These are phyloP conservation scores for Lactarius trivialis DNA, from an alignment of 768 basidiomycete species.

Conservation along the genomic window DNA sequence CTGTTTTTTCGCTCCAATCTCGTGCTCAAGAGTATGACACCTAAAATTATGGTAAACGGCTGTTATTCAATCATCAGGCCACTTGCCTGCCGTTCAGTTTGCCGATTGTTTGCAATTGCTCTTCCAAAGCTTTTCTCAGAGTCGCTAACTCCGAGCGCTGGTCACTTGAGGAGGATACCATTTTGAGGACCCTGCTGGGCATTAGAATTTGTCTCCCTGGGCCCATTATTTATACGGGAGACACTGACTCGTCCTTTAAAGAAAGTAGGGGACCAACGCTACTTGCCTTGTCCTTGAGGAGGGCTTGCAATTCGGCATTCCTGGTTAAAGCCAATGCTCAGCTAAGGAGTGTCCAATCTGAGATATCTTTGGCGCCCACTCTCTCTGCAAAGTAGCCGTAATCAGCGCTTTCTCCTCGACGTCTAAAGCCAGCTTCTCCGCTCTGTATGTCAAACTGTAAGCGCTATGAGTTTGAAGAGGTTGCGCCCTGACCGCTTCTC, in stretches of 20 bases:
- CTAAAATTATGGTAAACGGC: neutral
- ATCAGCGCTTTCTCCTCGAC: slow-evolving; percentile 5
- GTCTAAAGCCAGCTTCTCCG: slow-evolving; percentile 4
- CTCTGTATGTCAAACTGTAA: slow-evolving; percentile 2
- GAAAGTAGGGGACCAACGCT: slow-evolving; percentile 2
- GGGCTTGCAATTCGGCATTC: slow-evolving; percentile 16
- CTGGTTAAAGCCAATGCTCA: neutral
- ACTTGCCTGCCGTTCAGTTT: slow-evolving; percentile 13
- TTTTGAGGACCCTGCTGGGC: slow-evolving; percentile 4
- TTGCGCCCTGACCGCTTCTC: slow-evolving; percentile 8
- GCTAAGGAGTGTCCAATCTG: neutral
- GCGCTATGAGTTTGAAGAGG: neutral
- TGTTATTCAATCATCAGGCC: neutral
- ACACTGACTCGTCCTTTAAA: slow-evolving; percentile 21
- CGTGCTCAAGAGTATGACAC: slow-evolving; percentile 12
- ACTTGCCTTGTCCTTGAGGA: slow-evolving; percentile 14
- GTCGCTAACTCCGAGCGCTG: slow-evolving; percentile 12
- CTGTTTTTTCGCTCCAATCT: slow-evolving; percentile 10
- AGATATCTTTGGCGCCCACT: slow-evolving; percentile 2
- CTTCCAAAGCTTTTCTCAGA: slow-evolving; percentile 9
- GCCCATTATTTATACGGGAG: neutral
- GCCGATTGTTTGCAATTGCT: slow-evolving; percentile 16
- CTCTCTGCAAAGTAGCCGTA: slow-evolving; percentile 4
- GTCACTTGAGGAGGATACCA: slow-evolving; percentile 15
- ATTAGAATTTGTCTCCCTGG: neutral